Evolutionary conservation across 2,329 filamentous ascomycete genomes (phyloP).

Genomic region (Diaporthe velutina): DNA sequence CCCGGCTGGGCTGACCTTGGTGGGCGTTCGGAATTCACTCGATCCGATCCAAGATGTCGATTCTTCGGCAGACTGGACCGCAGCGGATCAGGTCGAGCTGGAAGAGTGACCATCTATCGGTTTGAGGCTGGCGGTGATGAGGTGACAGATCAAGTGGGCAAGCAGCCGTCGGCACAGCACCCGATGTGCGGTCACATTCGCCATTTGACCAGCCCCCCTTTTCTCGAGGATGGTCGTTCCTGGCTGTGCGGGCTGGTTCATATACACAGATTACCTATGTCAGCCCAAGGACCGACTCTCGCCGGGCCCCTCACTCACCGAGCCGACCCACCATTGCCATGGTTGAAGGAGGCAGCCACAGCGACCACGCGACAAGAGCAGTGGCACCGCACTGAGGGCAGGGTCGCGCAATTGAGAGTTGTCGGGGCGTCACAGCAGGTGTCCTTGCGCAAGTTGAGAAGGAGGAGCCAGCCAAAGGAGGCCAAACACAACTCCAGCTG

Average conservation of each 20-base stretch:
- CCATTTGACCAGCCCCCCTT: conserved; percentile 24
- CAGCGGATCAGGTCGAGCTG: background rate
- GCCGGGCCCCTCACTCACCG: background rate
- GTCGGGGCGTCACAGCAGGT: conserved; percentile 34
- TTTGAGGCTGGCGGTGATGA: background rate
- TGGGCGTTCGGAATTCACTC: background rate
- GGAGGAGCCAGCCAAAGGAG: conserved; percentile 25
- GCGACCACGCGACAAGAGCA: conserved; percentile 6
- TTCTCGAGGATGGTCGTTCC: background rate
- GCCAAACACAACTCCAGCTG: conserved; percentile 33
- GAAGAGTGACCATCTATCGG: background rate
- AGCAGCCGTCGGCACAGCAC: conserved; percentile 8
- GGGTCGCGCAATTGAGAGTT: conserved; percentile 33
- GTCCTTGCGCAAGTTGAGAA: conserved; percentile 34
- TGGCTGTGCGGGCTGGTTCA: conserved; percentile 20
- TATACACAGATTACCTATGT: conserved; percentile 14
- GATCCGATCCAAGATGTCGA: background rate
- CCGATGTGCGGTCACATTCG: background rate
- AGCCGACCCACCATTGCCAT: background rate
- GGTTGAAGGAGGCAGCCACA: conserved; percentile 7
- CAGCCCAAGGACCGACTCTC: background rate
- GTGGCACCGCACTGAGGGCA: conserved; percentile 24
- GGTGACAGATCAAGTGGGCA: conserved; percentile 13
- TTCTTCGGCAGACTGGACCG: background rate
- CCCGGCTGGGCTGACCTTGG: background rate